A percentile compares a stretch with the other conserved stretches of the same genome.
phyloP scores from a whole-genome alignment of 225 moss, liverwort and hornwort genomes.

The Straminergon stramineum region DNA sequence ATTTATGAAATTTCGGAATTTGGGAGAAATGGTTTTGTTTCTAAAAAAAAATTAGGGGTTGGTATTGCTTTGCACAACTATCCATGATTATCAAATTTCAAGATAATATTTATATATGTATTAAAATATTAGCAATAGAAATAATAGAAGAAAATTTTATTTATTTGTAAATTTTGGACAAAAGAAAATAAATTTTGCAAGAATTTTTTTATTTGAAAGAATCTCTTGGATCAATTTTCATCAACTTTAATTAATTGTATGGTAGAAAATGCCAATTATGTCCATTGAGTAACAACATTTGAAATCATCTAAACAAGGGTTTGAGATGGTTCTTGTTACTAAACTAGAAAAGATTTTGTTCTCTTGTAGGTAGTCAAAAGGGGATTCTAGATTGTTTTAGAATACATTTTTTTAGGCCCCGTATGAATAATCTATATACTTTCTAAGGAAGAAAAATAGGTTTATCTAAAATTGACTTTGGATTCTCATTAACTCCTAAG shows the following conservation, averaged over 20 bases:
- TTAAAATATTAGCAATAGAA: background rate
- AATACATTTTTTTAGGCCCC: background rate
- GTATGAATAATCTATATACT: background rate
- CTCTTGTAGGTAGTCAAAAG: background rate
- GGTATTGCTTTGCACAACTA: background rate
- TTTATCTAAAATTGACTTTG: rapidly evolving
- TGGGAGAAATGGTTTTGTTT: background rate
- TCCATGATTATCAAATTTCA: background rate
- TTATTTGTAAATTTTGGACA: background rate
- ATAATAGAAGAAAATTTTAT: background rate
- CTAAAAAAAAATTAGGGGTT: background rate
- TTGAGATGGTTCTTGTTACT: background rate
- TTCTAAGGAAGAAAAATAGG: background rate
- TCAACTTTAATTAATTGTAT: background rate
- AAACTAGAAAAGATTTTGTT: rapidly evolving
- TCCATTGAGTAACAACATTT: background rate
- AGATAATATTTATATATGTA: too few species aligned
- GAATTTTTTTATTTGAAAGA: background rate
- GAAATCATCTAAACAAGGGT: background rate
- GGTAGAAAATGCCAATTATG: background rate
- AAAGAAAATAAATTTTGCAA: background rate
- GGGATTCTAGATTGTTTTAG: background rate
- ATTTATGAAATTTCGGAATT: background rate
- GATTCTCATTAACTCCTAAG: background rate
- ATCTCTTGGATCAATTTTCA: background rate